Base-by-base conservation (phyloP, 2,329 filamentous ascomycete species). In the Nemania abortiva region DNA sequence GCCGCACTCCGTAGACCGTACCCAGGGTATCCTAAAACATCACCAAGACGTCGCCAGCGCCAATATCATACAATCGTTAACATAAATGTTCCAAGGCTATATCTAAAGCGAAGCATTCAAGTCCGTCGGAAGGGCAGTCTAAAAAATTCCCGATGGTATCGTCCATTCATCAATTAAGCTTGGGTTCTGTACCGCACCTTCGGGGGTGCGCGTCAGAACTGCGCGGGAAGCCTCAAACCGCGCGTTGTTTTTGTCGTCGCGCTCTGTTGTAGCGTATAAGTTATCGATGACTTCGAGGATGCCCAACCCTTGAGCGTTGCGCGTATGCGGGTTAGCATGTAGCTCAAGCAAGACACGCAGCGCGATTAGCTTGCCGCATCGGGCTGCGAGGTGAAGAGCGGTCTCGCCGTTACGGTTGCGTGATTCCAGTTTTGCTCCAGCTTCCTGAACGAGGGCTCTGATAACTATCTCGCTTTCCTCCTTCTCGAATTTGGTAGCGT, bases 401-500 rank as follows among this genome's bases (percentile, higher is more conserved):
- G 87, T 89, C 77, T 89, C 87, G 49, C 87, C 87, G 0, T 80
- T 77, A 3, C 85, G 79, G 74, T 89, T 89, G 31, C 86, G 84
- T 5, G 82, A 83, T 64, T 88, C 80, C 3, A 88, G 71, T 1
- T 82, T 75, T 0, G 85, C 86, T 0, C 85, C 84, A 0, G 75
- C 75, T 0, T 76, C 66, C 20, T 60, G 22, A 31, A 87, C 71
- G 0, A 89, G 80, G 0, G 79, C 73, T 60, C 81, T 77, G 4
- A 89, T 76, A 6, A 88, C 84, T 3, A 75, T 69, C 9, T 81
- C 80, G 1, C 86, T 83, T 0, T 85, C 84, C 0, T 85, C 84
- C 27, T 86, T 84, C 24, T 87, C 84, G 70, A 85, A 84, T 37
- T 71, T 70, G 5, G 75, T 75, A 0, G 75, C 76, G 45, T 79